Base-by-base conservation (phyloP, 345 rosid genomes). In the Dimocarpus longan region DNA sequence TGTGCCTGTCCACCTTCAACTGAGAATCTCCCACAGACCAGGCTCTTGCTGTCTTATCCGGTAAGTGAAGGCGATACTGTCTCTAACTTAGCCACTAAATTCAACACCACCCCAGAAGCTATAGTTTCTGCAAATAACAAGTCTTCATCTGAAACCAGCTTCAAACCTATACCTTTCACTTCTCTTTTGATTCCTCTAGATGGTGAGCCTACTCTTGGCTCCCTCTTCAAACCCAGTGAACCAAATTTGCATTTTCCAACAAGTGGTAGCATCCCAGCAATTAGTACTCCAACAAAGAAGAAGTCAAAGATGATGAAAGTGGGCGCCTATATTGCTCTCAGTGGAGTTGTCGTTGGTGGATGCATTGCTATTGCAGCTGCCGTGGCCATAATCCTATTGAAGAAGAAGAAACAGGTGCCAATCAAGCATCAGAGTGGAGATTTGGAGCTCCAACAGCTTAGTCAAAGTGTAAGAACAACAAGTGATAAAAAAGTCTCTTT, bases 401-500 rank as follows among this genome's bases (percentile, higher is more conserved):
- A 86, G 89, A 93, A 81, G 83, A 91, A 84, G 77, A 74, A 80
- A 52, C 82, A 79, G 79, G 76, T 62, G 28, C 78, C 79, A 19
- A 5, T 60, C 6, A 19, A 69, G 19, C 39, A 74, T 6, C 24
- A 85, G 73, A 82, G 79, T 0, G 78, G 77, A 39, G 89, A 92
- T 78, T 57, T 85, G 79, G 98, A 95, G 88, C 84, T 91, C 32
- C 89, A 91, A 74, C 95, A 92, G 85, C 95, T 90, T 44, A 89
- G 88, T 69, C 85, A 89, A 73, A 95, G 97, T 77, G 88, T 92
- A 83, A 80, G 95, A 77, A 93, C 98, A 50, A 85, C 92, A 1
- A 92, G 95, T 50, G 93, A 93, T 78, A 95, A 95, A 87, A 93
- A 93, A 83, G 88, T 92, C 28, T 93, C 98, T 0, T 93, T 93